Evolutionary conservation across 495 filamentous ascomycete genomes (phyloP), one percentile per base, ranked within the genome.

Genomic region (Hypoxylon rickii): DNA sequence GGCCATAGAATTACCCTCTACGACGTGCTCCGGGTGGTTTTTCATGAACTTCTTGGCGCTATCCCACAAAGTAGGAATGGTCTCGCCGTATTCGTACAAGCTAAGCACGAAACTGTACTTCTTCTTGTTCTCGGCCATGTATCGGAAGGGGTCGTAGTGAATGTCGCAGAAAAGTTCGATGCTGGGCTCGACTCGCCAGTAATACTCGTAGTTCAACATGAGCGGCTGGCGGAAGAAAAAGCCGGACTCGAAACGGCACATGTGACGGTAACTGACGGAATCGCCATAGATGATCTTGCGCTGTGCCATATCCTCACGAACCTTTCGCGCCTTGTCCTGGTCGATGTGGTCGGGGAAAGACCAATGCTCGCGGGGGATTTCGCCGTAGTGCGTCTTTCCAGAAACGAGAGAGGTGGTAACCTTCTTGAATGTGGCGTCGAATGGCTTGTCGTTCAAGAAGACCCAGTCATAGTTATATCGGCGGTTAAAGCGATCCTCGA

Each of bases 401-500:
- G 92, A 96, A n/a, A 91, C 86, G 26, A 98, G 79, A 3, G 89
- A 83, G 8, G 84, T 85, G 12, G 94, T 98, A 49, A 98, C 81
- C 65, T 89, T 92, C 73, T 90, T 97, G 77, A 98, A 98, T 8
- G 83, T 82, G 1, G 89, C 86, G 62, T 96, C 89, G 63, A 98
- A 98, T 1, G 90, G 88, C 67, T 90, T 82, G 68, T 98, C 94
- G 71, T 98, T 98, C 58, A 98, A 72, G 77, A 98, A 98, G 20
- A 98, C 95, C 94, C 94, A 98, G 67, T 97, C 94, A 71, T 98
- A 98, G 76, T 97, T 86, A 72, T 87, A 97, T 43, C 91, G 87
- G 60, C 85, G 83, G 73, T 98, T 98, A 84, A 98, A 97, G 58
- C 94, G 88, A 69, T 98, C 94, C 74, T 98, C 94, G 26, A 98